A percentile compares a stretch with the other conserved stretches of the same genome.
Conservation (phyloP, 129 eudicot species). For the Helichrysum umbraculigerum region DNA sequence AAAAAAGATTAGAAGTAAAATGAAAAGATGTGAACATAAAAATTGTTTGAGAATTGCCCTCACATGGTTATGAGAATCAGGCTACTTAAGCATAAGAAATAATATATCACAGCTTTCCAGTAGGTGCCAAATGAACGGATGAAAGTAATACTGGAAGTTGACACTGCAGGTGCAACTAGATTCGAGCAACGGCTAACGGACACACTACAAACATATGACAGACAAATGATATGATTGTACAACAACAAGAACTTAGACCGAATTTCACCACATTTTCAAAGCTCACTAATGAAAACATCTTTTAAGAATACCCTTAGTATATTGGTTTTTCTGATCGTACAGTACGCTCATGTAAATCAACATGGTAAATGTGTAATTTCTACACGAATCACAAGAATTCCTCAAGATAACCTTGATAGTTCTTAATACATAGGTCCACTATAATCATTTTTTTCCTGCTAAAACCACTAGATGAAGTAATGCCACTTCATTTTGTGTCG, state of each 20-base stretch:
- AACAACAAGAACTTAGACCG: not conserved
- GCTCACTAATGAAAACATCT: not conserved
- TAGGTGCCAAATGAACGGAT: slow-evolving; percentile 5
- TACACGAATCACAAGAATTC: not conserved
- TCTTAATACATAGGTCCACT: not conserved
- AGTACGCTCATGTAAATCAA: not conserved
- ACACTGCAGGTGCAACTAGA: slow-evolving; percentile 25
- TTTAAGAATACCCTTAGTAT: not conserved
- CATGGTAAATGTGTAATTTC: not conserved
- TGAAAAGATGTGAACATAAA: not conserved
- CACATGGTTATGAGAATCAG: slow-evolving; percentile 21
- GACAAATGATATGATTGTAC: not conserved
- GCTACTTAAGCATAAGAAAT: slow-evolving; percentile 13
- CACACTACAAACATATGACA: slow-evolving; percentile 28
- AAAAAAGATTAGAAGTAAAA: not conserved
- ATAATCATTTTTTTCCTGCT: not conserved
- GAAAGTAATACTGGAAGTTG: not conserved
- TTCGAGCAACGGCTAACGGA: slow-evolving; percentile 17
- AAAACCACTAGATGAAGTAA: not conserved
- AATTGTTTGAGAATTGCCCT: slow-evolving; percentile 8
- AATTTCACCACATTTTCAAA: not conserved
- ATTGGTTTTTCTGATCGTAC: not conserved
- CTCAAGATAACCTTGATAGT: not conserved
- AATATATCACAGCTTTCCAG: slow-evolving; percentile 21
- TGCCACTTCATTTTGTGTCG: not conserved